phyloP scores from a whole-genome alignment of 2,329 filamentous ascomycete species.

The Aspergillus quadricinctus region DNA sequence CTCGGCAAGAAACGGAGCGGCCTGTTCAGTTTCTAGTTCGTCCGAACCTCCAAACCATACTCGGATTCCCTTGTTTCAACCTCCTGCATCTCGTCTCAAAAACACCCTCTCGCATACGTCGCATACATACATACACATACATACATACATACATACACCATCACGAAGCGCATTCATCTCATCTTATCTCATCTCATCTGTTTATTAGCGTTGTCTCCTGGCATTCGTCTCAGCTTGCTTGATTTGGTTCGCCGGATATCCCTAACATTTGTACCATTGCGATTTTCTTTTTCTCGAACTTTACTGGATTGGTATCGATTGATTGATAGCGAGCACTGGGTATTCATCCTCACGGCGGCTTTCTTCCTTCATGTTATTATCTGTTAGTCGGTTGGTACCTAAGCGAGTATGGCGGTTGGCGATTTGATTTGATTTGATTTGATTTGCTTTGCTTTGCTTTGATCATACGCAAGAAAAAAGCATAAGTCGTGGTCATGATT shows the following conservation, averaged over 20 bases:
- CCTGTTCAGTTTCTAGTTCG: conserved; percentile 42
- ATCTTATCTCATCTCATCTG: not conserved
- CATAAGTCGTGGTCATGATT: not conserved
- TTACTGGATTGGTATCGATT: not conserved
- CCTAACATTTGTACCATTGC: not conserved
- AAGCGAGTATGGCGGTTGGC: not conserved
- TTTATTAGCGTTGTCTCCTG: not conserved
- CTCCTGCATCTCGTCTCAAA: too few relatives aligned
- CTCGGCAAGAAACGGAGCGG: conserved; percentile 47
- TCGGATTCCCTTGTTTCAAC: too few relatives aligned
- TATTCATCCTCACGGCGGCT: not conserved
- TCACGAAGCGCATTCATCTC: not conserved
- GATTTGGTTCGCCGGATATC: not conserved
- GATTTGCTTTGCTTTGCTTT: too few relatives aligned
- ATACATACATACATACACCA: not conserved
- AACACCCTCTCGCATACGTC: not conserved
- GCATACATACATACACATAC: not conserved
- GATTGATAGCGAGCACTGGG: not conserved
- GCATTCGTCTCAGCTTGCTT: not conserved
- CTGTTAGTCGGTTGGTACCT: not conserved
- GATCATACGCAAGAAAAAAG: not conserved
- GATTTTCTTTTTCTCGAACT: not conserved
- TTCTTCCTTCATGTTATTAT: not conserved
- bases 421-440: too few relatives aligned
- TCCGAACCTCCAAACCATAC: not conserved